A percentile compares a stretch with the other conserved stretches of the same genome.
phyloP scores from a whole-genome alignment of 345 rosid species.

The Noccaea caerulescens region DNA sequence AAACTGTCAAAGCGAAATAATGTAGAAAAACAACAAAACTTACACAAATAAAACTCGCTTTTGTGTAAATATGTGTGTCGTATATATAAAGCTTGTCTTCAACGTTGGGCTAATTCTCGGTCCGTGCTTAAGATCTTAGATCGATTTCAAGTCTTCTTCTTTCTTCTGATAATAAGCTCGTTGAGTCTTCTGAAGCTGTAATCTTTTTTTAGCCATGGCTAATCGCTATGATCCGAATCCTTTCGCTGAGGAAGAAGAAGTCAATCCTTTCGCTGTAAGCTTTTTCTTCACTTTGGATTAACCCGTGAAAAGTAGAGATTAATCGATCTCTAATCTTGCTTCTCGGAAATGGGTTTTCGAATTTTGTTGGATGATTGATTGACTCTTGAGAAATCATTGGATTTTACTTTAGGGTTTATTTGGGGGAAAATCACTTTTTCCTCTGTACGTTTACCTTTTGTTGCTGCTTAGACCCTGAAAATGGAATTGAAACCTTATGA shows the following conservation, averaged over 20 bases:
- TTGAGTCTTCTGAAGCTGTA: conserved; percentile 18
- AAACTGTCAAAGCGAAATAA: not conserved
- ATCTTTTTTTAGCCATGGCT: conserved; percentile 36
- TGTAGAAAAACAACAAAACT: not conserved
- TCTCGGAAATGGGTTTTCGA: not conserved
- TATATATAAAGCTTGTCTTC: conserved; percentile 15
- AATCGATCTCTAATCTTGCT: conserved; percentile 8
- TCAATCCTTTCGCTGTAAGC: conserved; percentile 93
- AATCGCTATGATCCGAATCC: conserved; percentile 46
- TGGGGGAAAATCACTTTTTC: not conserved
- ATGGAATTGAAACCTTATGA: not conserved
- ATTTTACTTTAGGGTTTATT: conserved; percentile 26
- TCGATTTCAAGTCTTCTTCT: conserved; percentile 35
- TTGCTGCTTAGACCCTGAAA: not conserved
- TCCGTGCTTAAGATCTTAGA: conserved; percentile 38
- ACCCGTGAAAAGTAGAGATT: not conserved
- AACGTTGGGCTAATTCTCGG: conserved; percentile 34
- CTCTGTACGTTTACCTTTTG: not conserved
- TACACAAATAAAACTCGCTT: conserved; percentile 19
- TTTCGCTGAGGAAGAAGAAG: conserved; percentile 88
- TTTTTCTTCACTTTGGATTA: conserved; percentile 24
- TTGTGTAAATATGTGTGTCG: conserved; percentile 1
- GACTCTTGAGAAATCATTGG: not conserved
- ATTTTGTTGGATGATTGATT: conserved; percentile 3
- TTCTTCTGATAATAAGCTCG: not conserved